phyloP scores from a whole-genome alignment of 163 green algal genomes.

The Prototheca cutis region DNA sequence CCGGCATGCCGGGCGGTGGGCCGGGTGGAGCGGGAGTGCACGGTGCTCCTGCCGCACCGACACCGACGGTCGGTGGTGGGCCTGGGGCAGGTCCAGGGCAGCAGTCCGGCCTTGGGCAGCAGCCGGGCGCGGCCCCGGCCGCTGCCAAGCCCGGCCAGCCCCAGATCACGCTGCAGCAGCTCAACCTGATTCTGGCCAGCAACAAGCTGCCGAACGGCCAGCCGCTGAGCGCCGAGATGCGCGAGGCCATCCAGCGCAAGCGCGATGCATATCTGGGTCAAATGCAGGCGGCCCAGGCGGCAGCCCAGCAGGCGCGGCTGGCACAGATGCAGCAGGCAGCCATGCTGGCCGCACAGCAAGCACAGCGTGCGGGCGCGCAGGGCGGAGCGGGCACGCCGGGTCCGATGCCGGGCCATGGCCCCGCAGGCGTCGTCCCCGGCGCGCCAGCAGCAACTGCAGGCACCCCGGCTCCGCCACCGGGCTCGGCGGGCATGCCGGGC shows the following conservation, averaged over 20 bases:
- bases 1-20: neutral
- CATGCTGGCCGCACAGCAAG: neutral
- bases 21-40: no score
- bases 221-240: constrained; percentile 14
- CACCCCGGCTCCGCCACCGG: constrained; percentile 3
- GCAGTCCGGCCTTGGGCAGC: no score
- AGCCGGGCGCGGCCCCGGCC: neutral
- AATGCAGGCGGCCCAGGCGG: constrained; percentile 5
- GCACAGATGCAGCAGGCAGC: neutral
- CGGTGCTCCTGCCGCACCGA: no score
- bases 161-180: constrained; percentile 28
- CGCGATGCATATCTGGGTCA: constrained; percentile 13
- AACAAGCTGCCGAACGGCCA: constrained; percentile 27
- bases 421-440: neutral
- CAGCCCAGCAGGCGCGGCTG: neutral
- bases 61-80: no score
- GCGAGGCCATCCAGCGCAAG: constrained; percentile 23
- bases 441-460: neutral
- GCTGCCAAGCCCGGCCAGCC: neutral
- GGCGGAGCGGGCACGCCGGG: no score
- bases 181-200: constrained; percentile 23
- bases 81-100: no score
- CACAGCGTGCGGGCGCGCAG: no score
- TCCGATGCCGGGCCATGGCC: no score
- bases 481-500: constrained; percentile 7